These are phyloP conservation scores for Musa acuminata DNA, from an alignment of 176 grass and related monocot genomes.

Conservation along the genomic window DNA sequence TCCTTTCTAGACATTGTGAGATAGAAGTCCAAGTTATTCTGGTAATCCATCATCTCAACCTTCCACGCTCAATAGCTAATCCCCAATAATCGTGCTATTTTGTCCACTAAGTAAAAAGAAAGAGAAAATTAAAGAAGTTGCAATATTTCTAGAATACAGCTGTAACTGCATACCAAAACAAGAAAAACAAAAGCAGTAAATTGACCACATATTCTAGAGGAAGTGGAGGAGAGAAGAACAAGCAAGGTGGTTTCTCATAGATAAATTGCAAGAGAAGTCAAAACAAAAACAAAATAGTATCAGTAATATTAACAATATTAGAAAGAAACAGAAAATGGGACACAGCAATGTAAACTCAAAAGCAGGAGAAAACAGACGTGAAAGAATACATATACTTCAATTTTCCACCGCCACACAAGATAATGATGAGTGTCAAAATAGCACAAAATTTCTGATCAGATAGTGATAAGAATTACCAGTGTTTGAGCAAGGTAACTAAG, in stretches of 20 bases:
- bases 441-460: too few species aligned
- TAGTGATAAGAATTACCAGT: too few species aligned
- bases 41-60: slow-evolving; percentile 36
- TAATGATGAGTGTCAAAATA: too few species aligned
- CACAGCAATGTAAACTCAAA: too few species aligned
- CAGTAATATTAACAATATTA: too few species aligned
- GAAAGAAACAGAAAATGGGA: too few species aligned
- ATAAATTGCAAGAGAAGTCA: too few species aligned
- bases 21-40: slow-evolving; percentile 43
- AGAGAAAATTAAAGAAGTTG: not conserved
- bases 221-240: not conserved
- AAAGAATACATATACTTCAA: too few species aligned
- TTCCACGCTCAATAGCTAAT: not conserved
- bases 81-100: not conserved
- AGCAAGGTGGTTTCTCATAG: not conserved
- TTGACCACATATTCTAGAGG: not conserved
- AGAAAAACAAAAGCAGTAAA: not conserved
- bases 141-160: not conserved
- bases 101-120: not conserved
- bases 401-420: too few species aligned
- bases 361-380: too few species aligned
- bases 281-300: too few species aligned
- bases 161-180: not conserved
- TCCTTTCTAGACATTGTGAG: slow-evolving; percentile 50
- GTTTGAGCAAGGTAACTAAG: too few species aligned